These are phyloP conservation scores for Leersia perrieri DNA, from an alignment of 176 grass and related monocot genomes.

Conservation along the genomic window DNA sequence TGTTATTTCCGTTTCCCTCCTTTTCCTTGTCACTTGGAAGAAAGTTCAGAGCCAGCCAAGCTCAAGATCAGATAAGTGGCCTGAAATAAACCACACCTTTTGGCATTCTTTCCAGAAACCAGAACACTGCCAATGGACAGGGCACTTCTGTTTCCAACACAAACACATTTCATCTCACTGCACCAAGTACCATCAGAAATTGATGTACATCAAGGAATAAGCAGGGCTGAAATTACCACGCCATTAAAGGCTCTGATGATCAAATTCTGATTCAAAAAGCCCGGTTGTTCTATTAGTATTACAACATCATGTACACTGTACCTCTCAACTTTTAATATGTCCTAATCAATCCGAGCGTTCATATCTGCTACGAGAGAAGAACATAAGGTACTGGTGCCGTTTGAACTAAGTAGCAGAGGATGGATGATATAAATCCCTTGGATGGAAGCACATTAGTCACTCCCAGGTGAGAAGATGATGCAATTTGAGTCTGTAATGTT, in stretches of 20 bases:
- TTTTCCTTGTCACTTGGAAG: neutral
- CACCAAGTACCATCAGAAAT: neutral
- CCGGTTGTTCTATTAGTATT: neutral
- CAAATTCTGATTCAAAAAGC: neutral
- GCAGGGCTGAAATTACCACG: neutral
- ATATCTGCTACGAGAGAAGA: neutral
- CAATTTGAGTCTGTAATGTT: neutral
- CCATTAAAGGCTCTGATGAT: neutral
- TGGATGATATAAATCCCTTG: neutral
- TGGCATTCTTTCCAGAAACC: neutral
- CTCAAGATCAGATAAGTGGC: constrained; percentile 1
- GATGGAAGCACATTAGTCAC: neutral
- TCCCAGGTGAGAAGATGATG: neutral
- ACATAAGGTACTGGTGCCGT: neutral
- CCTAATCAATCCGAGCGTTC: neutral
- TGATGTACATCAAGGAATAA: neutral
- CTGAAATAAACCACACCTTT: neutral
- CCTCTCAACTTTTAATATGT: neutral
- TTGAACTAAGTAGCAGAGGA: neutral
- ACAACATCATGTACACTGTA: neutral
- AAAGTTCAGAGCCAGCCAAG: constrained; percentile 15
- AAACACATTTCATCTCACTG: neutral
- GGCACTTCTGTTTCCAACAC: neutral
- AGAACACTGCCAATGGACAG: neutral
- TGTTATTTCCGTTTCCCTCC: neutral